A percentile compares a stretch with the other conserved stretches of the same genome.
Conservation (phyloP, 2,329 filamentous ascomycete genomes). For the Ceratocystis harringtonii region DNA sequence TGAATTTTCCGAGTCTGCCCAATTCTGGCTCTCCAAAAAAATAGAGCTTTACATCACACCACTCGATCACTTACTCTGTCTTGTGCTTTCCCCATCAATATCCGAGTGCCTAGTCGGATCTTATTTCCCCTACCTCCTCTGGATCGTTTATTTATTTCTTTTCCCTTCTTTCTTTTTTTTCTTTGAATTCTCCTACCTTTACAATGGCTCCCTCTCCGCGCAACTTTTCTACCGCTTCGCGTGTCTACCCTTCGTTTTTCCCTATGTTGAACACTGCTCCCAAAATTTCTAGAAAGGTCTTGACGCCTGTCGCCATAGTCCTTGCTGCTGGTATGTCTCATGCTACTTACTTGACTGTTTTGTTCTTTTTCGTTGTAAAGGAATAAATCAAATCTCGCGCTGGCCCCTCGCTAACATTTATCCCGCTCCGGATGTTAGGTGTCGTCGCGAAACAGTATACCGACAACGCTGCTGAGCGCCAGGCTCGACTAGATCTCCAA, state of each 20-base stretch:
- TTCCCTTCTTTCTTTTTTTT: background rate
- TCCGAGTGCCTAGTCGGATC: background rate
- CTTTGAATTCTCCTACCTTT: background rate
- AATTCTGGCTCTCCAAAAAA: slow-evolving; percentile 4
- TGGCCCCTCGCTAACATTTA: background rate
- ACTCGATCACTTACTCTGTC: background rate
- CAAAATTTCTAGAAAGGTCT: slow-evolving; percentile 18
- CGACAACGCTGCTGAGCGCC: slow-evolving; percentile 14
- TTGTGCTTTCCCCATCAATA: background rate
- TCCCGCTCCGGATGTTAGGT: background rate
- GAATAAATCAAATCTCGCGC: too few species aligned
- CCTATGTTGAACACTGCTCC: slow-evolving; percentile 21
- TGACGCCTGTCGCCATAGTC: slow-evolving; percentile 23
- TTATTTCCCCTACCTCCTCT: background rate
- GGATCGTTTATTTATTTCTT: background rate
- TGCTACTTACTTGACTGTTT: background rate
- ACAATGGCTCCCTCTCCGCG: slow-evolving; percentile 15
- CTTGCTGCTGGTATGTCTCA: slow-evolving; percentile 23
- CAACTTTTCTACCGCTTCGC: slow-evolving; percentile 22
- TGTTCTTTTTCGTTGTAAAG: background rate
- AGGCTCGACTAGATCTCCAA: slow-evolving; percentile 24
- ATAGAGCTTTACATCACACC: background rate
- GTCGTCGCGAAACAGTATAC: slow-evolving; percentile 14
- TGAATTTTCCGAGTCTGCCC: background rate
- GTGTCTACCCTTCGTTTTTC: slow-evolving; percentile 23